Conservation (phyloP, 2,329 filamentous ascomycete species). For the Aspergillus oerlinghausenensis region DNA sequence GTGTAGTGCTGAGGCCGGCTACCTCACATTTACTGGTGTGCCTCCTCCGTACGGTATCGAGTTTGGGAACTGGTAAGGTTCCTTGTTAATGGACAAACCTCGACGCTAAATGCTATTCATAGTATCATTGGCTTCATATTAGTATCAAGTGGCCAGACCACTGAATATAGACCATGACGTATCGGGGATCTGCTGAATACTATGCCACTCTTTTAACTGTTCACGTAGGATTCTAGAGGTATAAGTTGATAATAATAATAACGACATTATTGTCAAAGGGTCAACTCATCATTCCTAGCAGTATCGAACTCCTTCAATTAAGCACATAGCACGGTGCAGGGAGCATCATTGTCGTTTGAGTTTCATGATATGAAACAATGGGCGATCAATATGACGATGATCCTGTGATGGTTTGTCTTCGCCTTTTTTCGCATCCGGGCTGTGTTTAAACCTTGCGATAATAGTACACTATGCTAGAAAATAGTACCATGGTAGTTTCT, state of each 20-base stretch:
- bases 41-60: too few relatives aligned
- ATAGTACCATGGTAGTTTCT: not conserved
- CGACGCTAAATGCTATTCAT: not conserved
- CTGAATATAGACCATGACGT: not conserved
- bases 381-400: not conserved
- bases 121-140: not conserved
- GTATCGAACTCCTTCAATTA: not conserved
- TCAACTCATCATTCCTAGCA: not conserved
- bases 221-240: too few relatives aligned
- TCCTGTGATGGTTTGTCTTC: not conserved
- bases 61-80: not conserved
- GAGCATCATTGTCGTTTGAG: not conserved
- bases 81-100: not conserved
- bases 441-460: not conserved
- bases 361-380: not conserved
- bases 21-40: too few relatives aligned
- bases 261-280: not conserved
- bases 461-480: not conserved
- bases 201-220: too few relatives aligned
- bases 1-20: too few relatives aligned
- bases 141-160: not conserved
- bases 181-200: not conserved
- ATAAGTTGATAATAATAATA: not conserved
- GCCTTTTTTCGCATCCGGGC: not conserved
- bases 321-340: not conserved